Conservation (phyloP, 73 alveolate species). For the Tetrahymena borealis region DNA sequence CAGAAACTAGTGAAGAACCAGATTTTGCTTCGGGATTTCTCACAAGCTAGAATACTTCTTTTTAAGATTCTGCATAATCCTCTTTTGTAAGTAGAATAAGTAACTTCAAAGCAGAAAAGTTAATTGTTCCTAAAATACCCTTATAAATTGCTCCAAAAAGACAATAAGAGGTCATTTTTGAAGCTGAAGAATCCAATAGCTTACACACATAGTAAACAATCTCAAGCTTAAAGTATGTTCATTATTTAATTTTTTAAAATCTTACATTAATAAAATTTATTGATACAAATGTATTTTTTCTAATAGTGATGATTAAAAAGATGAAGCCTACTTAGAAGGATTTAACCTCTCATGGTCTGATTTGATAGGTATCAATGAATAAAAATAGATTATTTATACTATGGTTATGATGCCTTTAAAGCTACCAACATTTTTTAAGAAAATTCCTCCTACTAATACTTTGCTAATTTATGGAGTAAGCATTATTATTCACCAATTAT, state of each 20-base stretch:
- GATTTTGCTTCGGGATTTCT: neutral
- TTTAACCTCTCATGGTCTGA: neutral
- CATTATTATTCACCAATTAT: neutral
- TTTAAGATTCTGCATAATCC: neutral
- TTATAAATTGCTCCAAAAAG: neutral
- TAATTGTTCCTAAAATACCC: neutral
- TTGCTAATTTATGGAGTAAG: neutral
- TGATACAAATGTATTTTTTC: no score
- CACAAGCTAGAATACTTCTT: neutral
- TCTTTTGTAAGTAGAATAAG: neutral
- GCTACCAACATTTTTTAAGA: neutral
- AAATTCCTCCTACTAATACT: neutral
- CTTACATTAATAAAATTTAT: neutral
- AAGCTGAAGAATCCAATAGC: neutral
- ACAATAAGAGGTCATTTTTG: neutral
- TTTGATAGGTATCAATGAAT: neutral
- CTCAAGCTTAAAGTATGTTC: neutral
- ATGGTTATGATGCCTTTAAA: neutral
- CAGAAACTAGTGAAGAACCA: neutral
- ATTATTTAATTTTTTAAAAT: neutral
- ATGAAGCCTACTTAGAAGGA: neutral
- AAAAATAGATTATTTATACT: neutral
- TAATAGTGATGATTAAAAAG: neutral
- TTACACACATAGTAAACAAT: neutral
- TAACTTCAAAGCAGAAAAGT: neutral